Evolutionary conservation across 306 rosid species (phyloP), one percentile per base, ranked within the genome.

Genomic region (Lathyrus tuberosus): DNA sequence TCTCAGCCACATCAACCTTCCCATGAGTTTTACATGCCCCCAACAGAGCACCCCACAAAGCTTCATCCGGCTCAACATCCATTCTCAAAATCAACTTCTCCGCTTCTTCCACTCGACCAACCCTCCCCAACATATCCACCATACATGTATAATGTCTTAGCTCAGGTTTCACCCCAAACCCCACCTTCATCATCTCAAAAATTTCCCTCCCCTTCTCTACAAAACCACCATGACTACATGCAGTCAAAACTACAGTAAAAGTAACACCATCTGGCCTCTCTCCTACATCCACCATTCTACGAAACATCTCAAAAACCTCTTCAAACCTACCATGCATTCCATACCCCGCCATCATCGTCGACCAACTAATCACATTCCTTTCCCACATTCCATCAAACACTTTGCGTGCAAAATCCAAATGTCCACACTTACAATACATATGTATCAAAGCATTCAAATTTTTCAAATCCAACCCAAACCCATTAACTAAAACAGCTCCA

Each of bases 41-140:
- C 74, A 86, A 69, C 63, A 90, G 53, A 0, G 95, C 87, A 22
- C 84, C 64, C 86, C 80, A 79, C 46, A 90, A 51, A 7, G 81
- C 91, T 54, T 58, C 84, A 63, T 90, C 97, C 0, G 87, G 88
- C 75, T 76, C 76, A 67, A 79, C 72, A 56, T 82, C 74, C 65
- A 87, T 87, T 72, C 76, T 80, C 80, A 53, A 68, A 65, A 84
- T 73, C 61, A 88, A 73, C 71, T 80, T 72, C 74, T 84, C 86
- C 0, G 89, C 97, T 74, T 90, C 92, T 76, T 90, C 92, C 61
- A 90, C 87, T 42, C 43, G 64, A 0, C 95, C 90, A 28, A 69
- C 79, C 73, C 92, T 84, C 33, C 96, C 97, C 26, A 90, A 77
- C 88, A 90, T 78, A 78, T 90, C 95, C 73, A 90, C 95, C 92